These are phyloP conservation scores for Podosphaera fusca DNA, from an alignment of 2,329 filamentous ascomycete genomes.

Conservation along the genomic window DNA sequence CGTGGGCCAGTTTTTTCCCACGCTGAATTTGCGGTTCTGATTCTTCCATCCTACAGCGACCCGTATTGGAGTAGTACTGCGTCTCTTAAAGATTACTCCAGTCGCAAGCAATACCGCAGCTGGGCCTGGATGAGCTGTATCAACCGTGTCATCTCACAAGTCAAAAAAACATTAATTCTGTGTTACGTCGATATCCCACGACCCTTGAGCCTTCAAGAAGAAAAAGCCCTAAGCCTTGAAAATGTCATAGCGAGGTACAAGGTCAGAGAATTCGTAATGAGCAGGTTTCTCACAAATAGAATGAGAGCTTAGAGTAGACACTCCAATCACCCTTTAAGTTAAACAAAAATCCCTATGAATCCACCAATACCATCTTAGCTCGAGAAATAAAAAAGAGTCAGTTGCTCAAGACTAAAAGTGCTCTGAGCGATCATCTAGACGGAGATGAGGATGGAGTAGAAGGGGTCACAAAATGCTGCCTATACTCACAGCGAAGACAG, in stretches of 20 bases:
- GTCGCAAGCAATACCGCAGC: constrained; percentile 25
- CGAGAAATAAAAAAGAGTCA: too few relatives aligned
- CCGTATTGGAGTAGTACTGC: constrained; percentile 39
- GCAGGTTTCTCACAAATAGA: constrained; percentile 37
- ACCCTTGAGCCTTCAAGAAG: constrained; percentile 26
- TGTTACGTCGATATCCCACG: constrained; percentile 81
- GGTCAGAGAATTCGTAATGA: constrained; percentile 59
- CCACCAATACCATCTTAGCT: neutral
- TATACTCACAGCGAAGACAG: too few relatives aligned
- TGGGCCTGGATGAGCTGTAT: constrained; percentile 80
- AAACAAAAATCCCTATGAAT: neutral
- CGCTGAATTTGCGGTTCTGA: constrained; percentile 72
- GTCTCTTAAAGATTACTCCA: constrained; percentile 26
- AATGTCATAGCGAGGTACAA: constrained; percentile 44
- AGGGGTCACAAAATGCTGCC: too few relatives aligned
- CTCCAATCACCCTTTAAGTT: neutral
- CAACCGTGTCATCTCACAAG: constrained; percentile 73
- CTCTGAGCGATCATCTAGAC: too few relatives aligned
- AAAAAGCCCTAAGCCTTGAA: constrained; percentile 31
- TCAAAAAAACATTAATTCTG: constrained; percentile 71
- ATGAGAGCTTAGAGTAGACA: constrained; percentile 1
- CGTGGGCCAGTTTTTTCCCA: constrained; percentile 86
- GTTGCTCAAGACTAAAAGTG: too few relatives aligned
- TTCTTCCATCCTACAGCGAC: constrained; percentile 63
- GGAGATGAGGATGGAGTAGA: too few relatives aligned